Conservation (phyloP, 2,329 filamentous ascomycete species). For the Apiospora phragmitis region DNA sequence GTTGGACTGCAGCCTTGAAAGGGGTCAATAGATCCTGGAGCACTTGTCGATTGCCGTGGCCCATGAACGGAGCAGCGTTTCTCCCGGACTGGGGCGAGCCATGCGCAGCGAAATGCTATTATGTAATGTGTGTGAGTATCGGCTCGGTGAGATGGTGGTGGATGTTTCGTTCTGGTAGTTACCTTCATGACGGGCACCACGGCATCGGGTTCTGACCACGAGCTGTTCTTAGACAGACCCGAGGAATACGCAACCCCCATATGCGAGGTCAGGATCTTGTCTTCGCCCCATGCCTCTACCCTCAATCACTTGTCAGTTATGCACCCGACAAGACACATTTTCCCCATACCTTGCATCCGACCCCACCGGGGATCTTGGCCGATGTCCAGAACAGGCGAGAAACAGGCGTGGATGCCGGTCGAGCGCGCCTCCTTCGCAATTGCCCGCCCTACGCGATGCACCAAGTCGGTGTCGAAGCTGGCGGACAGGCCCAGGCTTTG, state of each 20-base stretch:
- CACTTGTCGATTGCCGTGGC: slow-evolving; percentile 42
- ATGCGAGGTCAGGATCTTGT: slow-evolving; percentile 42
- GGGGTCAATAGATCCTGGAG: slow-evolving; percentile 42
- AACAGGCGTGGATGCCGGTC: slow-evolving; percentile 45
- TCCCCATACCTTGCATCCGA: slow-evolving; percentile 37
- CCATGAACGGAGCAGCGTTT: slow-evolving; percentile 45
- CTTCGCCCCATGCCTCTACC: slow-evolving; percentile 46
- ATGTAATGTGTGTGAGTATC: not conserved
- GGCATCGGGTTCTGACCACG: slow-evolving; percentile 42
- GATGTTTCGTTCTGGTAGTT: not conserved
- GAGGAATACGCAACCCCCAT: slow-evolving; percentile 46
- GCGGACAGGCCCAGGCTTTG: slow-evolving; percentile 42
- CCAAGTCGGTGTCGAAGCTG: slow-evolving; percentile 42
- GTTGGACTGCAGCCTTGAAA: slow-evolving; percentile 43
- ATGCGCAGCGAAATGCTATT: slow-evolving; percentile 45
- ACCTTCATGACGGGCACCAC: slow-evolving; percentile 45
- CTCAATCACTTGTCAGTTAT: not conserved
- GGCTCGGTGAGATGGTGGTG: not conserved
- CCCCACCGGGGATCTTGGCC: slow-evolving; percentile 46
- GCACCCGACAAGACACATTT: not conserved
- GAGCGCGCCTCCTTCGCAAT: slow-evolving; percentile 44
- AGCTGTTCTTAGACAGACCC: slow-evolving; percentile 44
- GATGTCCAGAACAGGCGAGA: slow-evolving; percentile 44
- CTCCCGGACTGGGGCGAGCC: slow-evolving; percentile 42
- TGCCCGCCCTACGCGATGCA: slow-evolving; percentile 41